phyloP scores from a whole-genome alignment of 768 basidiomycete genomes.

The Phlegmacium glaucopus region DNA sequence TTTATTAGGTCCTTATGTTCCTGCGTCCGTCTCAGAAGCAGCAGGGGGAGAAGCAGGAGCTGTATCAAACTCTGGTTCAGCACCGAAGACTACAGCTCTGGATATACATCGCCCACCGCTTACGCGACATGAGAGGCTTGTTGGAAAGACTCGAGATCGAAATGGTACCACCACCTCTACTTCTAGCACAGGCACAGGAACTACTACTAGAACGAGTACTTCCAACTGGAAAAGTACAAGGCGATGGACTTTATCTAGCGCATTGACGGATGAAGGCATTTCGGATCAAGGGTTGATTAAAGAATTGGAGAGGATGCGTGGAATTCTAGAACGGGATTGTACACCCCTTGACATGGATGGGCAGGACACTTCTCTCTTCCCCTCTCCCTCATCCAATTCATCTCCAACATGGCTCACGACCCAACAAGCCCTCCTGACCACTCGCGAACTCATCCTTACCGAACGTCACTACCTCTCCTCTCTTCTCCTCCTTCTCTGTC shows the following conservation, averaged over 20 bases:
- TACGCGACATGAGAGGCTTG: no score
- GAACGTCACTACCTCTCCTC: slow-evolving; percentile 39
- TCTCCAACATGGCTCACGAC: slow-evolving; percentile 30
- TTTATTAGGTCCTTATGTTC: neutral
- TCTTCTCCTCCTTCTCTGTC: slow-evolving; percentile 23
- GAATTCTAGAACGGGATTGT: slow-evolving; percentile 12
- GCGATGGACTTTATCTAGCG: slow-evolving; percentile 41
- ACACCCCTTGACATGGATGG: slow-evolving; percentile 7
- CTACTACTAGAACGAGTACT: neutral
- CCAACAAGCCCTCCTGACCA: slow-evolving; percentile 34
- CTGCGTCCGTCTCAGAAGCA: neutral
- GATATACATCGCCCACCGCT: no score
- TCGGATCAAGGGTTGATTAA: slow-evolving; percentile 46
- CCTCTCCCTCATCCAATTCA: slow-evolving; percentile 1
- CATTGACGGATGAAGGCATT: slow-evolving; percentile 47
- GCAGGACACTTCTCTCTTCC: slow-evolving; percentile 6
- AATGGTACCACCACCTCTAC: neutral
- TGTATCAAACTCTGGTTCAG: no score
- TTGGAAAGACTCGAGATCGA: neutral
- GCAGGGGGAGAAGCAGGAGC: no score
- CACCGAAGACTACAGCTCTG: no score
- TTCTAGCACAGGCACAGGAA: neutral
- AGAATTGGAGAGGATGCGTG: slow-evolving; percentile 39
- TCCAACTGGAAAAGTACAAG: slow-evolving; percentile 1
- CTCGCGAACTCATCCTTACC: slow-evolving; percentile 41